These are phyloP conservation scores for Nitzschia sp. DNA, from an alignment of 108 stramenopile species.

Conservation along the genomic window DNA sequence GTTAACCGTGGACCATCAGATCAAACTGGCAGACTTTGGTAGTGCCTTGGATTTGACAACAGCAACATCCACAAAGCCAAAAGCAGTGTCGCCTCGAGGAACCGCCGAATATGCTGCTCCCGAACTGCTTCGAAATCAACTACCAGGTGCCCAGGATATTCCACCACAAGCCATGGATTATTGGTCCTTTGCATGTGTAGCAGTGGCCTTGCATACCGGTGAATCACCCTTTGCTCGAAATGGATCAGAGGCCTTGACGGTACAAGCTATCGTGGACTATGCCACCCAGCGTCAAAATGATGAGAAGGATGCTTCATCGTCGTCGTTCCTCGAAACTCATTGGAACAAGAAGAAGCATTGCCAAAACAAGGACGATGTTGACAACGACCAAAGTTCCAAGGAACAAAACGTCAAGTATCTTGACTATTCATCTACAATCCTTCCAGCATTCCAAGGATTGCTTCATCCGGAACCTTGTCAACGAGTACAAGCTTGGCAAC, in stretches of 20 bases:
- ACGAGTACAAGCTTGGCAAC: no score
- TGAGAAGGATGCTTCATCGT: not conserved
- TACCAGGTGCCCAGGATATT: not conserved
- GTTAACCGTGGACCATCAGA: slow-evolving; percentile 39
- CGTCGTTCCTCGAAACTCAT: no score
- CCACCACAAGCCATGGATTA: slow-evolving; percentile 27
- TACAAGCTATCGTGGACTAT: slow-evolving; percentile 6
- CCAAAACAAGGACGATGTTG: not conserved
- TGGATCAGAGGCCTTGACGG: slow-evolving; percentile 14
- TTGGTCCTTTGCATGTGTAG: slow-evolving; percentile 43
- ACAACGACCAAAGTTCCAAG: not conserved
- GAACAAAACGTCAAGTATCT: not conserved
- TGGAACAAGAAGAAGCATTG: not conserved
- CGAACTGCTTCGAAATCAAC: slow-evolving; percentile 23
- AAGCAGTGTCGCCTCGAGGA: slow-evolving; percentile 1
- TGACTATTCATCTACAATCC: not conserved
- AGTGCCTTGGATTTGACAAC: slow-evolving; percentile 33
- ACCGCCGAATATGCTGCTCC: slow-evolving; percentile 37
- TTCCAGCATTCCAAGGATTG: not conserved
- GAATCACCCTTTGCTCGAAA: slow-evolving; percentile 34
- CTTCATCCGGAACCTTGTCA: no score
- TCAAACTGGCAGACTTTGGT: slow-evolving; percentile 82
- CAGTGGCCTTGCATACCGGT: slow-evolving; percentile 22
- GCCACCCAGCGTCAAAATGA: no score
- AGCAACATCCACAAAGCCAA: not conserved